Conservation (phyloP, 140 eudicot species). For the Erigeron philadelphicus region DNA sequence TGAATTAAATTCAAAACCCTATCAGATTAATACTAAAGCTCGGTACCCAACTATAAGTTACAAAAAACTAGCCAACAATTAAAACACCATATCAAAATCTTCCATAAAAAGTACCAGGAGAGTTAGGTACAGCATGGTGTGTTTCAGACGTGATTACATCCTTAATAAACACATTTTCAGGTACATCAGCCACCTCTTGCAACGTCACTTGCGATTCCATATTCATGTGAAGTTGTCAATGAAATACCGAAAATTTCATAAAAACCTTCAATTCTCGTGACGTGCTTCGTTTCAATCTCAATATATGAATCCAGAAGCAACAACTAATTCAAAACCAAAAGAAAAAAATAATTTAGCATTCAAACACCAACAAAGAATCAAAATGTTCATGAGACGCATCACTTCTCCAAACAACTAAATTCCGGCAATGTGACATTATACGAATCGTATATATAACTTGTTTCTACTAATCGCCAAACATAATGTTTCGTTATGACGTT, state of each 20-base stretch:
- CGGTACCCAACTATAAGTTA: neutral
- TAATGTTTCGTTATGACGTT: no score
- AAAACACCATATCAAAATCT: neutral
- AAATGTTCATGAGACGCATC: no score
- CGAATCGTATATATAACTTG: no score
- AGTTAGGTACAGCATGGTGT: conserved; percentile 43
- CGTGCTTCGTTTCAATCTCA: neutral
- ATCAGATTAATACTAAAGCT: conserved; percentile 6
- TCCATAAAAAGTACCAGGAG: conserved; percentile 42
- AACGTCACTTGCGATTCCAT: conserved; percentile 52
- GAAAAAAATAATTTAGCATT: conserved; percentile 3
- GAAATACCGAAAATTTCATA: conserved; percentile 23
- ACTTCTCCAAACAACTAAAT: no score
- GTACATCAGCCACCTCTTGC: conserved; percentile 29
- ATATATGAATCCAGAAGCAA: neutral
- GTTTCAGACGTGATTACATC: conserved; percentile 47
- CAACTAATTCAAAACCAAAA: neutral
- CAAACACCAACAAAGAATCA: no score
- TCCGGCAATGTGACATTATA: no score
- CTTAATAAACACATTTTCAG: conserved; percentile 34
- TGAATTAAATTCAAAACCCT: conserved; percentile 19
- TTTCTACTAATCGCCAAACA: no score
- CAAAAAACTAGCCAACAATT: conserved; percentile 8
- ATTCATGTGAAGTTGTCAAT: conserved; percentile 34
- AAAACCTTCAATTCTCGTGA: conserved; percentile 8